Conservation (phyloP, 176 grass and related monocot genomes). For the Avena sativa region DNA sequence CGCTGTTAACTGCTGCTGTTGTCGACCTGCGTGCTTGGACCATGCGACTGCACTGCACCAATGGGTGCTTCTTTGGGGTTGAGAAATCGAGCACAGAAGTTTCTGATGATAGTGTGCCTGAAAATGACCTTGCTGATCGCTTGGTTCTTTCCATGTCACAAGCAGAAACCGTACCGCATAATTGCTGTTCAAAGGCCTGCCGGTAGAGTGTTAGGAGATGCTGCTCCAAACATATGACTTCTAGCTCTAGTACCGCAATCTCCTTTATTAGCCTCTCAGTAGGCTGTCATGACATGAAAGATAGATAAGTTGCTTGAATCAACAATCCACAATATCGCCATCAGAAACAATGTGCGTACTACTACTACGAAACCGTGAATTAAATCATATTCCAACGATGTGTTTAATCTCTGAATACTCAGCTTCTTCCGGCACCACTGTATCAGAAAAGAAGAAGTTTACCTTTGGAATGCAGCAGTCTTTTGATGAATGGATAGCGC, state of each 20-base stretch:
- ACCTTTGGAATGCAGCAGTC: conserved; percentile 76
- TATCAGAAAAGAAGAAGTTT: background rate
- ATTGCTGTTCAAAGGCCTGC: conserved; percentile 75
- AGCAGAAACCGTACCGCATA: conserved; percentile 37
- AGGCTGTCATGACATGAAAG: conserved; percentile 57
- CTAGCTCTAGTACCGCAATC: conserved; percentile 89
- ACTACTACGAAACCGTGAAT: background rate
- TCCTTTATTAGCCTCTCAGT: conserved; percentile 86
- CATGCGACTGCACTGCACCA: conserved; percentile 49
- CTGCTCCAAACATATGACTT: conserved; percentile 92
- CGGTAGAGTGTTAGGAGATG: conserved; percentile 82
- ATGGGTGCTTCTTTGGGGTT: conserved; percentile 48
- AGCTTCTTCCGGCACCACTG: background rate
- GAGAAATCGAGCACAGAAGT: conserved; percentile 46
- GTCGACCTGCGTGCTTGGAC: conserved; percentile 56
- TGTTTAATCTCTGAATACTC: background rate
- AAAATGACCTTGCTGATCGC: conserved; percentile 46
- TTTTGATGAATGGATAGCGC: conserved; percentile 42
- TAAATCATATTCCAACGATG: conserved; percentile 15
- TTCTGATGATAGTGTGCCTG: conserved; percentile 48
- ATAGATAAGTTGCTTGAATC: conserved; percentile 18
- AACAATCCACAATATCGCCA: background rate
- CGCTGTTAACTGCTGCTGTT: conserved; percentile 37
- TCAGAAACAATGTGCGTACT: background rate
- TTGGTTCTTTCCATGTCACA: conserved; percentile 34